Conservation (phyloP, 805 yeast species). For the Starmerella stellata region DNA sequence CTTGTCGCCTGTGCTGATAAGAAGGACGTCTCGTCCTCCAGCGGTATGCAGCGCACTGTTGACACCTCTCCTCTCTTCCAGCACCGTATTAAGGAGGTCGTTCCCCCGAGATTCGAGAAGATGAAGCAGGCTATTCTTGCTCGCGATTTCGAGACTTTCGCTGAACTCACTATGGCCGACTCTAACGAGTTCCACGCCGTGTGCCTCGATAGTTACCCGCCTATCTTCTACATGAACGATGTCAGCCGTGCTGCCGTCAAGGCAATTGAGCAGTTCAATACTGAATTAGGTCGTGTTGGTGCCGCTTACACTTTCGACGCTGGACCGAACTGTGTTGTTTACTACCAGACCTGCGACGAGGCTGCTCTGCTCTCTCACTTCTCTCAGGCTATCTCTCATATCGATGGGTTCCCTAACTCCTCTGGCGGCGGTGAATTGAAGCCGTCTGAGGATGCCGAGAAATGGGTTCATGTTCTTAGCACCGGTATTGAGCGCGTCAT, state of each 20-base stretch:
- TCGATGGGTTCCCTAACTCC: constrained; percentile 31
- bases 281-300: constrained; percentile 37
- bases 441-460: constrained; percentile 6
- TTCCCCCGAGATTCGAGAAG: constrained; percentile 64
- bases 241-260: constrained; percentile 70
- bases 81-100: constrained; percentile 61
- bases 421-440: not conserved
- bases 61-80: constrained; percentile 71
- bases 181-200: constrained; percentile 96
- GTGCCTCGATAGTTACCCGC: constrained; percentile 90
- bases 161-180: constrained; percentile 84
- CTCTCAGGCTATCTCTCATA: constrained; percentile 39
- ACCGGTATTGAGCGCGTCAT: constrained; percentile 71
- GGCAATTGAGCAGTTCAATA: constrained; percentile 61
- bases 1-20: constrained; percentile 83
- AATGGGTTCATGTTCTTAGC: constrained; percentile 35
- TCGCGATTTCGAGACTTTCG: constrained; percentile 68
- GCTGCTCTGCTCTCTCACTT: constrained; percentile 52
- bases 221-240: constrained; percentile 85
- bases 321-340: constrained; percentile 95
- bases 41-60: constrained; percentile 94
- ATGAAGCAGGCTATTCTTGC: constrained; percentile 61
- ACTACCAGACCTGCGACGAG: constrained; percentile 66
- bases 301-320: constrained; percentile 98
- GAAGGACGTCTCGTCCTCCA: constrained; percentile 86